Evolutionary conservation across 768 basidiomycete genomes (phyloP).

Genomic region (Cystofilobasidium ferigula): DNA sequence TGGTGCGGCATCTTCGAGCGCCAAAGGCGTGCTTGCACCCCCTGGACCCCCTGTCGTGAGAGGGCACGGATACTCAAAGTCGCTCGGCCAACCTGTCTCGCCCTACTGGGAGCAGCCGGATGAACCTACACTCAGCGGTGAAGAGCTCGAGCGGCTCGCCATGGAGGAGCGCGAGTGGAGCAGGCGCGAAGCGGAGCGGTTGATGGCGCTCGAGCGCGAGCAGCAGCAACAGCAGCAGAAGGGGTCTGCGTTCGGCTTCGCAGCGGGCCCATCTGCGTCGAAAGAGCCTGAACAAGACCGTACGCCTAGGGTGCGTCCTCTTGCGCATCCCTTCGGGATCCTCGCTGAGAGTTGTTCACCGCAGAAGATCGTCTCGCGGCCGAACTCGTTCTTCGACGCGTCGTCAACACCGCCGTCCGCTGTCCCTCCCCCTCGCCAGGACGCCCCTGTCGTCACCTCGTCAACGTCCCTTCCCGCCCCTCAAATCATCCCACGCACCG

Average conservation of each 20-base stretch:
- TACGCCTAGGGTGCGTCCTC: neutral
- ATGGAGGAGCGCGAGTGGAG: constrained; percentile 13
- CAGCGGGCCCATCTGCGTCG: too few species aligned
- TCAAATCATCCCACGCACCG: neutral
- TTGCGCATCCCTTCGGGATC: neutral
- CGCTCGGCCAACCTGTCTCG: neutral
- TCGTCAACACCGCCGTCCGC: neutral
- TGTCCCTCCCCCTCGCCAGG: neutral
- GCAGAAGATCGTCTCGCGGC: neutral
- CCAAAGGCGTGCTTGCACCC: neutral
- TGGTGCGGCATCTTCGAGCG: neutral
- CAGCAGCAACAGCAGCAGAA: too few species aligned
- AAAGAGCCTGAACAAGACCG: neutral
- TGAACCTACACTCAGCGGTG: neutral
- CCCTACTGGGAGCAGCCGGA: neutral
- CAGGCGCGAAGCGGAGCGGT: constrained; percentile 6
- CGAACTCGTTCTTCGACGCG: constrained; percentile 3
- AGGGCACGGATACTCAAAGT: constrained; percentile 1
- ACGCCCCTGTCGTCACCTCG: neutral
- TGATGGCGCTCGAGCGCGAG: constrained; percentile 8
- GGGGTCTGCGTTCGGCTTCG: too few species aligned
- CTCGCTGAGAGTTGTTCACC: neutral
- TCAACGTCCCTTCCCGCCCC: neutral
- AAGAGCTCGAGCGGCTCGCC: constrained; percentile 9
- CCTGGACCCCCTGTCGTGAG: neutral